These are phyloP conservation scores for Pugionium cornutum DNA, from an alignment of 345 rosid genomes.

Conservation along the genomic window DNA sequence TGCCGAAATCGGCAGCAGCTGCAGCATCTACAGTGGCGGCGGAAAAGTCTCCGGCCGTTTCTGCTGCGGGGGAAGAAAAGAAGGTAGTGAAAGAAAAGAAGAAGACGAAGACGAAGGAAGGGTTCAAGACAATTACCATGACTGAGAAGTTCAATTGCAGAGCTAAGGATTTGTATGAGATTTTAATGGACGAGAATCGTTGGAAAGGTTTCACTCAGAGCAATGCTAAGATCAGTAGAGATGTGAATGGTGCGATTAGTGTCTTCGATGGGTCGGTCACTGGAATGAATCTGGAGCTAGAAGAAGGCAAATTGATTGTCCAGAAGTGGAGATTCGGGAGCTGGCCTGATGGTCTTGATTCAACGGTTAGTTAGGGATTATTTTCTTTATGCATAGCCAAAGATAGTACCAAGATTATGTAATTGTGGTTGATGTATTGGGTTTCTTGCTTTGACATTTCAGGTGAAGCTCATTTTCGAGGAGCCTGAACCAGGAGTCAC, in stretches of 20 bases:
- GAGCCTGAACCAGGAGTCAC: constrained; percentile 91
- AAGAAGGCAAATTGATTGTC: constrained; percentile 84
- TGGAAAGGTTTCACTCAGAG: constrained; percentile 99
- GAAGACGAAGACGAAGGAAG: constrained; percentile 50
- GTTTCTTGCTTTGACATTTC: constrained; percentile 29
- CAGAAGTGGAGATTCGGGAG: constrained; percentile 96
- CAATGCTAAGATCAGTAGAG: constrained; percentile 80
- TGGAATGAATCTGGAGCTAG: constrained; percentile 71
- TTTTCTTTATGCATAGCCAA: not conserved
- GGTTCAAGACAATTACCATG: constrained; percentile 72
- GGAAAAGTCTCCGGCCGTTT: constrained; percentile 35
- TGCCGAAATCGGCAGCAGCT: constrained; percentile 44
- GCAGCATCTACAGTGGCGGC: constrained; percentile 21
- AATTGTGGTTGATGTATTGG: constrained; percentile 26
- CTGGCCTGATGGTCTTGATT: constrained; percentile 93
- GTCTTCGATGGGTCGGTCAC: constrained; percentile 94
- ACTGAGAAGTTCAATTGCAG: constrained; percentile 86
- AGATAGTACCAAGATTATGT: not conserved
- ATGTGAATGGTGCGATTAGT: constrained; percentile 77
- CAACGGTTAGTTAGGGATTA: constrained; percentile 53
- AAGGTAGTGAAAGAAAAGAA: constrained; percentile 47
- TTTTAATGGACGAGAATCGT: constrained; percentile 93
- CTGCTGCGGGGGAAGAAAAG: constrained; percentile 24
- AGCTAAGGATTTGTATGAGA: constrained; percentile 79
- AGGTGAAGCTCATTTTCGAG: constrained; percentile 72